Evolutionary conservation across 352 stramenopile species (phyloP).

Genomic region (Phytophthora tentaculata): DNA sequence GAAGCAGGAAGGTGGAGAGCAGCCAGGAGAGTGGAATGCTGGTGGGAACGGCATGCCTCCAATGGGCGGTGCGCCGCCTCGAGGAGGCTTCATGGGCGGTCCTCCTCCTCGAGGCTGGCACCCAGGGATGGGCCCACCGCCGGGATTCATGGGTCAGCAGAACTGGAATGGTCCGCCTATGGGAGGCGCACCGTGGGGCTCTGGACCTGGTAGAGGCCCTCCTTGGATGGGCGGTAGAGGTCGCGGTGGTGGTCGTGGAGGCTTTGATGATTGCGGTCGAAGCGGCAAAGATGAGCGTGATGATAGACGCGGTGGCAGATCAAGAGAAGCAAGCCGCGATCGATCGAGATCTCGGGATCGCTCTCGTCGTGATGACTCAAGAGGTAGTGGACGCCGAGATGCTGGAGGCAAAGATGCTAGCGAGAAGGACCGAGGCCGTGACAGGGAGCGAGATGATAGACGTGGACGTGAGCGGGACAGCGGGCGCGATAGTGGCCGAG

Average conservation of each 20-base stretch:
- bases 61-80: conserved; percentile 32
- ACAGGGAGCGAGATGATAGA: conserved; percentile 30
- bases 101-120: conserved; percentile 69
- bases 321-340: conserved; percentile 59
- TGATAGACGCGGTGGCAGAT: conserved; percentile 35
- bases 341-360: conserved; percentile 65
- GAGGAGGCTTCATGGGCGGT: conserved; percentile 57
- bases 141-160: conserved; percentile 46
- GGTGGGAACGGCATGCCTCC: conserved; percentile 32
- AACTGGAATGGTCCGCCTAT: conserved; percentile 59
- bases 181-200: conserved; percentile 48
- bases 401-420: conserved; percentile 24
- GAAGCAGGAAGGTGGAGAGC: conserved; percentile 30
- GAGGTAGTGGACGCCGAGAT: conserved; percentile 32
- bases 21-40: conserved; percentile 27
- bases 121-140: conserved; percentile 70
- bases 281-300: conserved; percentile 43
- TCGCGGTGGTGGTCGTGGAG: conserved; percentile 42
- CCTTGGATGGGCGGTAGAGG: conserved; percentile 65
- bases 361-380: conserved; percentile 33
- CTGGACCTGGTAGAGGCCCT: conserved; percentile 45
- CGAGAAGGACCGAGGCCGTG: conserved; percentile 29
- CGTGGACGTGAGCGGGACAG: conserved; percentile 20
- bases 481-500: conserved; percentile 33
- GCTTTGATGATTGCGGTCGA: conserved; percentile 55